phyloP scores from a whole-genome alignment of 148 eudicot species.

The Rhododendron kiyosumense region DNA sequence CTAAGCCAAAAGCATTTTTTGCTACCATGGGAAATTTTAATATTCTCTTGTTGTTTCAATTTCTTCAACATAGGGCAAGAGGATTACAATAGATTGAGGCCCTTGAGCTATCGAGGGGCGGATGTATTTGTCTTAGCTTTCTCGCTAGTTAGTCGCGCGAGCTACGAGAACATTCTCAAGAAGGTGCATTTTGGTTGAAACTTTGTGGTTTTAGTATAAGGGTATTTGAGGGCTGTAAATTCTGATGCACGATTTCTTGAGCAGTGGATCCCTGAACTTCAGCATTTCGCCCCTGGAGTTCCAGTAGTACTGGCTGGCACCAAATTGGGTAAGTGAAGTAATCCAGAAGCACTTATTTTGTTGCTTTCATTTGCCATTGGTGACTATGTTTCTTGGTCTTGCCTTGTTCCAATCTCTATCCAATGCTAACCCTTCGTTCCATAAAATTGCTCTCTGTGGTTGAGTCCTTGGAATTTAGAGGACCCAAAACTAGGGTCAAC shows the following conservation, averaged over 20 bases:
- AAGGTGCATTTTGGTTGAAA: constrained; percentile 46
- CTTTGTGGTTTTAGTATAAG: not conserved
- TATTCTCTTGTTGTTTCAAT: constrained; percentile 4
- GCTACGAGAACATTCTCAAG: constrained; percentile 87
- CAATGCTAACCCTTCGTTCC: not conserved
- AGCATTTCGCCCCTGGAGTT: constrained; percentile 93
- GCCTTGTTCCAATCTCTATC: not conserved
- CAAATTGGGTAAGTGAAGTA: constrained; percentile 68
- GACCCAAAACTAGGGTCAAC: not conserved
- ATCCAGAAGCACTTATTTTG: not conserved
- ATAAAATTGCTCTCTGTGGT: not conserved
- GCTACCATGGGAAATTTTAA: constrained; percentile 10
- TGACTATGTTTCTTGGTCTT: not conserved
- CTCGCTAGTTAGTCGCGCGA: constrained; percentile 94
- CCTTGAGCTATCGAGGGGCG: constrained; percentile 92
- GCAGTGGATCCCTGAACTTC: constrained; percentile 99
- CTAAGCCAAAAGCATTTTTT: not conserved
- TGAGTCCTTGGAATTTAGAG: not conserved
- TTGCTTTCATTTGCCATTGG: not conserved
- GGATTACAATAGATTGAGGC: constrained; percentile 92
- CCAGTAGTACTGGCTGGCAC: constrained; percentile 94
- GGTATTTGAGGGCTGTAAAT: not conserved
- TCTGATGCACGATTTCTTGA: constrained; percentile 26
- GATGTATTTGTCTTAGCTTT: constrained; percentile 96
- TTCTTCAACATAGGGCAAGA: constrained; percentile 64